Percentiles rank a stretch among this genome's conserved stretches.
Conservation (phyloP, 768 basidiomycete genomes). For the Leccinum uliginosum region DNA sequence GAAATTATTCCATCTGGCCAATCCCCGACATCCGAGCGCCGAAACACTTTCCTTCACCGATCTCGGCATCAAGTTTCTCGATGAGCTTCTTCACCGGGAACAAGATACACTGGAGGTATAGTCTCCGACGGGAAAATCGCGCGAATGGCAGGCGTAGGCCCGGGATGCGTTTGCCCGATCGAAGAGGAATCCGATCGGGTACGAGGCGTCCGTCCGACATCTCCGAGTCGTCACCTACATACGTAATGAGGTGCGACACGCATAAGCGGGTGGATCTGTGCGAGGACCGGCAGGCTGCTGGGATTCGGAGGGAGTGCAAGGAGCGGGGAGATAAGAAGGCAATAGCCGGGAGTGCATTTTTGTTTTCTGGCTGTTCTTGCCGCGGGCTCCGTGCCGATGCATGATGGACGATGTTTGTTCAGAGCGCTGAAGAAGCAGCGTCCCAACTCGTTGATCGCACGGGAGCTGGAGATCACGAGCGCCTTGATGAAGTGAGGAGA, state of each 20-base stretch:
- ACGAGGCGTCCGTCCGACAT: slow-evolving; percentile 83
- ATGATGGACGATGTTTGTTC: not conserved
- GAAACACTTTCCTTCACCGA: not conserved
- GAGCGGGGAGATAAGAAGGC: slow-evolving; percentile 81
- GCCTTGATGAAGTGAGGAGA: slow-evolving; percentile 62
- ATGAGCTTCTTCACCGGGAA: not conserved
- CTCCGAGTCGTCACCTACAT: too few relatives aligned
- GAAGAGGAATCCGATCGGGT: slow-evolving; percentile 91
- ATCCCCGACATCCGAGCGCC: slow-evolving; percentile 1
- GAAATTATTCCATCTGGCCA: slow-evolving; percentile 1
- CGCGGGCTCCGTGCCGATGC: not conserved
- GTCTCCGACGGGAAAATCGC: not conserved
- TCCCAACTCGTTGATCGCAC: slow-evolving; percentile 74
- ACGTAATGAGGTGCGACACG: slow-evolving; percentile 81
- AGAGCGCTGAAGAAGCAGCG: slow-evolving; percentile 71
- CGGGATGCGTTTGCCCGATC: slow-evolving; percentile 81
- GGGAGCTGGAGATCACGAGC: slow-evolving; percentile 69
- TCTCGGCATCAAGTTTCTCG: not conserved
- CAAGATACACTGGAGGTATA: slow-evolving; percentile 8
- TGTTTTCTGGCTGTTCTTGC: not conserved
- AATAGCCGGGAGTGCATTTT: slow-evolving; percentile 74
- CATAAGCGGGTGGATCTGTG: slow-evolving; percentile 82
- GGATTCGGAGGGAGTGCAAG: slow-evolving; percentile 85
- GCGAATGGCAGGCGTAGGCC: not conserved
- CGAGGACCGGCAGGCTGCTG: slow-evolving; percentile 87